Base-by-base conservation (phyloP, 441 rosid species). In the Croton laevigatus region DNA sequence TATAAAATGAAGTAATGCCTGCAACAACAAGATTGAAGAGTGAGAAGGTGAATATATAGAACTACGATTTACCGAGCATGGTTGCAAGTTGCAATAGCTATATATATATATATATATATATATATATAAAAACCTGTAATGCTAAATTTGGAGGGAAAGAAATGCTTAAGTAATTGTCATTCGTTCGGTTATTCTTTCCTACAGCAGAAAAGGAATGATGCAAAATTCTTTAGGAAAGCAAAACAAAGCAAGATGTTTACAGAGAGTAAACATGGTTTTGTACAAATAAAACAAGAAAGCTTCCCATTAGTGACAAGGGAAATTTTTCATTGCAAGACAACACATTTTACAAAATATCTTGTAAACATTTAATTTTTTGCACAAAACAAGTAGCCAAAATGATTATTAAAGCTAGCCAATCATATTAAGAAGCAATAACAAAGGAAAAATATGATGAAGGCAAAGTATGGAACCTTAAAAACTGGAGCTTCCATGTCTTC, bases 401-500 rank as follows among this genome's bases (percentile, higher is more conserved):
- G 5, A 34, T 14, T 10, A 2, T 27, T 32, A 12, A 27, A 52
- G 19, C 10, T n/a, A 8, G 22, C 45, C 14, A 36, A 19, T 34
- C 17, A 12, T 34, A 14, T 27, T 23, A 17, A 5, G 8, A n/a
- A 66, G 19, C 20, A 38, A 37, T n/a, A 17, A 27, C 22, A 49
- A 37, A 37, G 23, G 54, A 53, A 74, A 70, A 27, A 48, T 27
- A 27, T 27, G 32, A 27, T 27, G 42, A 45, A 52, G 23, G 49
- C 17, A 51, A 42, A 14, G 37, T 32, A 72, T 42, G 55, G 36
- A 74, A 88, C 99, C 98, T 96, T 96, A 70, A 96, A 93, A 70
- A 89, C 87, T 3, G 93, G 85, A 20, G 97, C 82, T 81, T 91
- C 90, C 70, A 96, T 81, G 75, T 96, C 99, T 83, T 89, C 97